Evolutionary conservation across 2,329 filamentous ascomycete species (phyloP).

Genomic region (Catunica adiposa): DNA sequence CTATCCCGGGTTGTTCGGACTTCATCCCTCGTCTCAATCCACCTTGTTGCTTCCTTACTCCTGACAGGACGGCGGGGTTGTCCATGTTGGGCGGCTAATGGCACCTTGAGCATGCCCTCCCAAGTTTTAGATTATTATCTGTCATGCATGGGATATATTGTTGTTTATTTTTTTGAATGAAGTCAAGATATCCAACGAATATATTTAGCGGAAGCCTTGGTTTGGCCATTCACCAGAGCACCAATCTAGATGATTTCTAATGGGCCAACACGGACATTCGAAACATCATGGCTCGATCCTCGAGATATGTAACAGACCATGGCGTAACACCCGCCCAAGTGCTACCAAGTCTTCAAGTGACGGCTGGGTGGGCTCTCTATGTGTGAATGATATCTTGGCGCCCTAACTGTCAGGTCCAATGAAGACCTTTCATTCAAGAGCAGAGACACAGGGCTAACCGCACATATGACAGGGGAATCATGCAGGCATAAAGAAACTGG

Average conservation of each 20-base stretch:
- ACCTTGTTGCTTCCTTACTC: background rate
- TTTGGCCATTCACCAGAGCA: background rate
- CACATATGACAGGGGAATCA: background rate
- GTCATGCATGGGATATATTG: background rate
- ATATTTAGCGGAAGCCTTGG: no score
- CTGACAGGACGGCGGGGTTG: conserved; percentile 4
- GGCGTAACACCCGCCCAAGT: background rate
- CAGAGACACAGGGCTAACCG: background rate
- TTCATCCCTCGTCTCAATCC: background rate
- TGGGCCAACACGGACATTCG: background rate
- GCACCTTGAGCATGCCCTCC: no score
- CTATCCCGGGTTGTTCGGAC: background rate
- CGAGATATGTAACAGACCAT: background rate
- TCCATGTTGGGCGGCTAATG: conserved; percentile 9
- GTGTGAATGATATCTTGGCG: background rate
- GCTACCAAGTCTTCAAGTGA: background rate
- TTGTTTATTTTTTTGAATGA: no score
- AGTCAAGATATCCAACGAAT: no score
- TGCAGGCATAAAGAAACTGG: background rate
- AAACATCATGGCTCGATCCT: background rate
- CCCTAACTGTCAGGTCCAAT: background rate
- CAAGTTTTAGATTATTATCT: background rate
- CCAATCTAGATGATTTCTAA: background rate
- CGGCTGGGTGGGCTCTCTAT: background rate
- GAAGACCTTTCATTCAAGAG: background rate